Base-by-base conservation (phyloP, 2,329 filamentous ascomycete species). In the Capronia epimyces region DNA sequence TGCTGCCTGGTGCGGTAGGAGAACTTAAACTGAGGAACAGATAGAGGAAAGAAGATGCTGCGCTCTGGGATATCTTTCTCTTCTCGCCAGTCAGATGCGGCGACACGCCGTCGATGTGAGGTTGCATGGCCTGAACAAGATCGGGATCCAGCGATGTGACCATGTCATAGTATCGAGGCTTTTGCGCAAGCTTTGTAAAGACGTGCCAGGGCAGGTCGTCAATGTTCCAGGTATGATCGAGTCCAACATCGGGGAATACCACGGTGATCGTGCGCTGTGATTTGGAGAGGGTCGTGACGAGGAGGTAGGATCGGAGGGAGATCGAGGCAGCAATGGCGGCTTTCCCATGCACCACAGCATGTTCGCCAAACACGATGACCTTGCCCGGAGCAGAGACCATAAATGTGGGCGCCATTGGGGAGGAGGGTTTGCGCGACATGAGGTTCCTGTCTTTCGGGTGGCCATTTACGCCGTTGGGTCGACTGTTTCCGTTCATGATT, bases 351-450 rank as follows among this genome's bases (percentile, higher is more conserved):
- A 98, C 93, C n/a, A 97, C 93, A 2, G 93, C 87, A 73, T 98
- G 93, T 69, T 98, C 93, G 60, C 93, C 93, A 71, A 91, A 97
- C 46, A 97, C 88, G 67, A 98, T 98, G 65, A 96, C 93, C 69
- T 98, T 98, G 58, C 91, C 94, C 0, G 93, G 93, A 2, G 94
- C 91, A 13, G 93, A 97, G 50, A 97, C 90, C 87, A 98, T 95
- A 67, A 98, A 98, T 55, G 90, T 76, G 37, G 91, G 90, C 71
- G 93, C 78, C 73, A 84, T 79, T 1, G 82, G 80, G 43, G 78
- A 78, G 18, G 73, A 75, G 4, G 67, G 52, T 56, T 75, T 75
- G 48, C 71, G 65, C 29, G 56, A 44, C 55, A 64, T 62, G 31
- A 52, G 40, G 25, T 47, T 46, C 25, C 49, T 51, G 24, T 55